Evolutionary conservation across 306 rosid species (phyloP).

Genomic region (Prunus mongolica): DNA sequence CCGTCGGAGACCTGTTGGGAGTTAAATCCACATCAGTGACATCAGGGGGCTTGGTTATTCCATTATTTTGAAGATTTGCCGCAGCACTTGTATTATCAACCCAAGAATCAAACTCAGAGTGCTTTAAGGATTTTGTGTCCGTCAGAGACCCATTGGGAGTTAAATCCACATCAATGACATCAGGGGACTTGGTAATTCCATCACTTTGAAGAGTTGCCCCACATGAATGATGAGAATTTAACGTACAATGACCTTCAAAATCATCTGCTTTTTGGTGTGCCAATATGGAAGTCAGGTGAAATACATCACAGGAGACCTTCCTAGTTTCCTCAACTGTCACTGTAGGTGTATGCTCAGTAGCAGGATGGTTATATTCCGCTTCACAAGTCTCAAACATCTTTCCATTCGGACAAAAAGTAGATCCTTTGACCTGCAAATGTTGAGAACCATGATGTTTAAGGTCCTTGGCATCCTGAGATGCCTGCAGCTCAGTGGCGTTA

Average conservation of each 20-base stretch:
- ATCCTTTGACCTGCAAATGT: slow-evolving; percentile 1
- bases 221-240: background rate
- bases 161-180: slow-evolving; percentile 19
- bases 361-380: slow-evolving; percentile 15
- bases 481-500: slow-evolving; percentile 15
- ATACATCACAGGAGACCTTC: slow-evolving; percentile 25
- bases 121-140: slow-evolving; percentile 18
- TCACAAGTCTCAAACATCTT: slow-evolving; percentile 21
- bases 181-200: slow-evolving; percentile 22
- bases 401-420: background rate
- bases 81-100: slow-evolving; percentile 29
- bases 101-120: slow-evolving; percentile 25
- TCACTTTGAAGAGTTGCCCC: background rate
- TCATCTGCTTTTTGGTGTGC: slow-evolving; percentile 20
- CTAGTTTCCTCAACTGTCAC: slow-evolving; percentile 19
- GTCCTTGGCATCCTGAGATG: slow-evolving; percentile 9
- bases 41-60: slow-evolving; percentile 17
- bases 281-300: slow-evolving; percentile 7
- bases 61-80: slow-evolving; percentile 13
- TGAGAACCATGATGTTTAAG: slow-evolving; percentile 11
- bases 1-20: slow-evolving; percentile 1
- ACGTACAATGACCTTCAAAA: slow-evolving; percentile 1
- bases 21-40: slow-evolving; percentile 17
- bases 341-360: slow-evolving; percentile 12
- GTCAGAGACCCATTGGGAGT: slow-evolving; percentile 8